A percentile compares a stretch with the other conserved stretches of the same genome.
Evolutionary conservation across 2,329 filamentous ascomycete species (phyloP).

Genomic region (Fusarium praegraminearum): DNA sequence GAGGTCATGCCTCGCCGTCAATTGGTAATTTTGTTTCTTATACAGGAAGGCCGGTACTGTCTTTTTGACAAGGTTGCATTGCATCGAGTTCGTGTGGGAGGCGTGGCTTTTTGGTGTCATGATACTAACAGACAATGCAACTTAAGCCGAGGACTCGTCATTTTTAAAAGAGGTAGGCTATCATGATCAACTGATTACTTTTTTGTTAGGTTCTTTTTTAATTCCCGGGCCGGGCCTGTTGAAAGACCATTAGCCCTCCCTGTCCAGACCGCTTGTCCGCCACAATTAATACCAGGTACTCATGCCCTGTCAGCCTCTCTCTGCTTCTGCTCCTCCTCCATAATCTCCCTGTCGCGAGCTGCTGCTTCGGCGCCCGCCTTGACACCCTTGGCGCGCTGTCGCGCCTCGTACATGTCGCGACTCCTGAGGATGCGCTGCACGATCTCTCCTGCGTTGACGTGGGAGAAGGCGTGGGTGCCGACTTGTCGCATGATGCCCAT

Average conservation of each 20-base stretch:
- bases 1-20: slow-evolving; percentile 22
- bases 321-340: slow-evolving; percentile 69
- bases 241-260: slow-evolving; percentile 35
- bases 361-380: slow-evolving; percentile 83
- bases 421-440: slow-evolving; percentile 91
- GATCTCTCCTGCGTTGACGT: slow-evolving; percentile 93
- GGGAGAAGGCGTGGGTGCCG: slow-evolving; percentile 79
- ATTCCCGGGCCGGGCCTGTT: slow-evolving; percentile 37
- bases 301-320: slow-evolving; percentile 58
- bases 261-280: slow-evolving; percentile 24
- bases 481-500: slow-evolving; percentile 89
- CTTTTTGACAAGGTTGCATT: slow-evolving; percentile 30
- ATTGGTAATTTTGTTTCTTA: neutral
- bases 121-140: slow-evolving; percentile 5
- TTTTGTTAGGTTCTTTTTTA: slow-evolving; percentile 12
- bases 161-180: slow-evolving; percentile 19
- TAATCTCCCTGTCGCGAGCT: slow-evolving; percentile 69
- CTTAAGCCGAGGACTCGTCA: slow-evolving; percentile 2
- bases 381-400: slow-evolving; percentile 88
- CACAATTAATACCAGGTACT: slow-evolving; percentile 16
- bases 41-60: neutral
- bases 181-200: slow-evolving; percentile 36
- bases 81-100: slow-evolving; percentile 27
- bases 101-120: slow-evolving; percentile 19
- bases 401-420: slow-evolving; percentile 87